phyloP scores from a whole-genome alignment of 495 filamentous ascomycete species.

The Daldinia concentrica region DNA sequence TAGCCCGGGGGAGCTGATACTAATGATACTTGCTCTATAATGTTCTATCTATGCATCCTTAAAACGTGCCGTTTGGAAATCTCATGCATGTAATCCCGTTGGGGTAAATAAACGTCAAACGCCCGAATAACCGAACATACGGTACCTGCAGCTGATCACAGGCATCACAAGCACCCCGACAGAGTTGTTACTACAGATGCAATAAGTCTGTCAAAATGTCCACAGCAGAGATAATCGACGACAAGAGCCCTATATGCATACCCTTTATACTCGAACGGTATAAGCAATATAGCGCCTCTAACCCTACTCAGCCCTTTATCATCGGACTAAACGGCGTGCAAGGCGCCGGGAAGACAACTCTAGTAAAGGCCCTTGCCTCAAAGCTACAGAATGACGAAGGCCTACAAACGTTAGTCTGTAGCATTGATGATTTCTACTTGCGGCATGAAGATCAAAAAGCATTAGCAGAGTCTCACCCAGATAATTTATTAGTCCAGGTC shows the following conservation, averaged over 20 bases:
- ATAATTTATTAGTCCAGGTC: constrained; percentile 81
- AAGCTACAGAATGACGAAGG: constrained; percentile 73
- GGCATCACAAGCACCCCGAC: background rate
- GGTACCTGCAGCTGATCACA: constrained; percentile 24
- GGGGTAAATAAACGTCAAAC: constrained; percentile 8
- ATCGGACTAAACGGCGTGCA: constrained; percentile 76
- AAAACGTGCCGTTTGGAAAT: background rate
- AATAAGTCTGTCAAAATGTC: constrained; percentile 21
- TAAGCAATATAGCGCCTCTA: constrained; percentile 57
- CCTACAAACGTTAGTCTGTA: constrained; percentile 78
- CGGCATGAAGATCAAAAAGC: constrained; percentile 73
- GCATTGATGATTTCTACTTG: constrained; percentile 93
- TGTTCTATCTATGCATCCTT: background rate
- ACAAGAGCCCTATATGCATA: constrained; percentile 87
- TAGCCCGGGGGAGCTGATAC: constrained; percentile 13
- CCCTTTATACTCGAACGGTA: constrained; percentile 81
- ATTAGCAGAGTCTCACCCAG: constrained; percentile 69
- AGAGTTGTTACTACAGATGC: too few species aligned
- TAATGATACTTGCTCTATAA: background rate
- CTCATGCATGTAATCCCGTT: constrained; percentile 6
- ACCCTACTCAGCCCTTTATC: constrained; percentile 59
- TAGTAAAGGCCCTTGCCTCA: constrained; percentile 74
- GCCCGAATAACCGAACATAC: constrained; percentile 32
- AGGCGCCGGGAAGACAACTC: constrained; percentile 89
- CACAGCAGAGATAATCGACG: constrained; percentile 69